phyloP scores from a whole-genome alignment of 1,139 yeast species.

The Ogataea hybrid region DNA sequence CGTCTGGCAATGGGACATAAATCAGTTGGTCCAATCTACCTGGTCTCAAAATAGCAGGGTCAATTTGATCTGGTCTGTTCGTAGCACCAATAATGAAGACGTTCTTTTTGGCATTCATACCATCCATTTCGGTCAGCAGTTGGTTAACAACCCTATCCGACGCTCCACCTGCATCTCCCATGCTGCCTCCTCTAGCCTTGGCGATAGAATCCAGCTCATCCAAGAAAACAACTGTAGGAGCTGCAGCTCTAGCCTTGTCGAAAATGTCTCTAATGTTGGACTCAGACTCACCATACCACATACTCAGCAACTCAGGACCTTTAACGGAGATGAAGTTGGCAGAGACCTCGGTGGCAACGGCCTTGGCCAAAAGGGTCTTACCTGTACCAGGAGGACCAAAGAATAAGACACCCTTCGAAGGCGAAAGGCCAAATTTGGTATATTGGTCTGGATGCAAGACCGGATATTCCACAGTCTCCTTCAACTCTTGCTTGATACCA shows the following conservation, averaged over 20 bases:
- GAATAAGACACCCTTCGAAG: constrained; percentile 96
- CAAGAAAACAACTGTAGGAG: constrained; percentile 95
- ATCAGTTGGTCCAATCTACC: constrained; percentile 99
- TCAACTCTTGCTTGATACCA: constrained; percentile 90
- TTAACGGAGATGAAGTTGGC: constrained; percentile 96
- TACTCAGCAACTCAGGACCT: constrained; percentile 95
- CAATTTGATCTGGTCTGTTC: constrained; percentile 98
- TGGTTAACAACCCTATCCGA: constrained; percentile 98
- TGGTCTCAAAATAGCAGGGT: constrained; percentile 97
- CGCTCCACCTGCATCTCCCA: constrained; percentile 98
- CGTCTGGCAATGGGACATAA: constrained; percentile 98
- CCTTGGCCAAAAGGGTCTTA: constrained; percentile 95
- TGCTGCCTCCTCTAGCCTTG: constrained; percentile 91
- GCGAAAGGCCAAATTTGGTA: constrained; percentile 95
- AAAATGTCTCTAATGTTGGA: constrained; percentile 95
- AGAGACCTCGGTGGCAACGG: constrained; percentile 96
- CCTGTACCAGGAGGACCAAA: constrained; percentile 99
- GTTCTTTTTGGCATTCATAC: constrained; percentile 99
- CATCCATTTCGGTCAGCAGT: constrained; percentile 98
- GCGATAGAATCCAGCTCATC: constrained; percentile 99
- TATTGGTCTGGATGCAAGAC: constrained; percentile 98
- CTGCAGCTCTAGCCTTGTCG: constrained; percentile 98
- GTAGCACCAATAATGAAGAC: constrained; percentile 99
- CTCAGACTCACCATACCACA: constrained; percentile 99
- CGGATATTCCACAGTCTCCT: constrained; percentile 98